phyloP scores from a whole-genome alignment of 768 basidiomycete genomes.

The Tricholoma flavovirens region DNA sequence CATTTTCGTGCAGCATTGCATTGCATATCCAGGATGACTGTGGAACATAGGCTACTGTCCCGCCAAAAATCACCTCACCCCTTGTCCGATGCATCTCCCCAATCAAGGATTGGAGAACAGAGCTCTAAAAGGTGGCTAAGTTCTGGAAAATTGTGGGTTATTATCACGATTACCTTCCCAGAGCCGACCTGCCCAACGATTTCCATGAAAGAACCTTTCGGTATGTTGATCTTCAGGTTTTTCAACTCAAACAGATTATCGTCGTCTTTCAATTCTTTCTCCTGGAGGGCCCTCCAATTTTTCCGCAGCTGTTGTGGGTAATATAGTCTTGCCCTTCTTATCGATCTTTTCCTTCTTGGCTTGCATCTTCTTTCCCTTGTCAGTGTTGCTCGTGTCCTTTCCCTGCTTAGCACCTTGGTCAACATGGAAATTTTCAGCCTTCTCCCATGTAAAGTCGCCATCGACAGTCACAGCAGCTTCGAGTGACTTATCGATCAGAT shows the following conservation, averaged over 20 bases:
- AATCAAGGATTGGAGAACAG: conserved; percentile 48
- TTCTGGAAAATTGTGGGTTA: background rate
- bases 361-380: background rate
- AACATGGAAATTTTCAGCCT: conserved; percentile 15
- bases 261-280: conserved; percentile 19
- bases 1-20: conserved; percentile 67
- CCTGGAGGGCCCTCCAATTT: conserved; percentile 5
- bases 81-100: conserved; percentile 62
- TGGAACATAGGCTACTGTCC: conserved; percentile 52
- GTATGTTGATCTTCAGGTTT: conserved; percentile 39
- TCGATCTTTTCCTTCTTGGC: background rate
- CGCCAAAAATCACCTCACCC: conserved; percentile 53
- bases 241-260: conserved; percentile 48
- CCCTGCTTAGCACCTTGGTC: conserved; percentile 7
- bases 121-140: conserved; percentile 34
- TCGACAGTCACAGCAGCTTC: conserved; percentile 39
- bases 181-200: conserved; percentile 72
- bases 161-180: conserved; percentile 49
- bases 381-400: conserved; percentile 10
- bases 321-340: background rate
- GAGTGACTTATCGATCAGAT: conserved; percentile 35
- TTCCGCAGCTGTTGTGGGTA: conserved; percentile 4
- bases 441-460: conserved; percentile 49
- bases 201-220: conserved; percentile 56
- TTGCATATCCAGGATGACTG: conserved; percentile 62